Base-by-base conservation (phyloP, 2,329 filamentous ascomycete species). In the Biscogniauxia mediterranea region DNA sequence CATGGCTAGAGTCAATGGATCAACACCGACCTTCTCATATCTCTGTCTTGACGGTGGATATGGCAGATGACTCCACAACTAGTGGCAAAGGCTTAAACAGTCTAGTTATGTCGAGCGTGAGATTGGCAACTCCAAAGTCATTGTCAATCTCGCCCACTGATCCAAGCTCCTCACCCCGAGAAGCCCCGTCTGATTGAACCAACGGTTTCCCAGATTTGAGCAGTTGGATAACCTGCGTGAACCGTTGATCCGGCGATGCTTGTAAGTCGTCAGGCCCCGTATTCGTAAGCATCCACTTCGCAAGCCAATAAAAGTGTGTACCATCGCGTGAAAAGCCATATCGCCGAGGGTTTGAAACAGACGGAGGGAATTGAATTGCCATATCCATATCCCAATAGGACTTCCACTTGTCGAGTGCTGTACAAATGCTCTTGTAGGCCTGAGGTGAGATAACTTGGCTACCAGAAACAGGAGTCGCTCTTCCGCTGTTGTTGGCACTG, bases 261-360 rank as follows among this genome's bases (percentile, higher is more conserved):
- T 83, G 79, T 70, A 85, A 80, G 66, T 88, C 83, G 28, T 79
- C 75, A 13, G 78, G 71, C 25, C 80, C 77, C 19, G 82, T 84
- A 62, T 85, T 84, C 70, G 86, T 85, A 58, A 91, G 76, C 69
- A 91, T 80, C 68, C 85, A 83, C 63, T 84, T 88, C 17, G 87
- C 89, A 51, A 92, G 80, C 81, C 86, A 92, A 76, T 88, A 92
- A 72, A 89, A 92, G 68, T 90, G 88, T 15, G 91, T 84, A 1
- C 84, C 89, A 68, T 92, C 89, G 55, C 88, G 79, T 58, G 86
- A 91, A 73, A 91, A 91, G 0, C 89, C 89, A 65, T 87, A 83
- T 17, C 89, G 85, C 54, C 81, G 80, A 55, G 79, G 79, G 58
- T 83, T 83, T n/a, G 78, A 79, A 5, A 78, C 71, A n/a, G 77